phyloP scores from a whole-genome alignment of 2,329 filamentous ascomycete genomes.

The Aspergillus sp. region DNA sequence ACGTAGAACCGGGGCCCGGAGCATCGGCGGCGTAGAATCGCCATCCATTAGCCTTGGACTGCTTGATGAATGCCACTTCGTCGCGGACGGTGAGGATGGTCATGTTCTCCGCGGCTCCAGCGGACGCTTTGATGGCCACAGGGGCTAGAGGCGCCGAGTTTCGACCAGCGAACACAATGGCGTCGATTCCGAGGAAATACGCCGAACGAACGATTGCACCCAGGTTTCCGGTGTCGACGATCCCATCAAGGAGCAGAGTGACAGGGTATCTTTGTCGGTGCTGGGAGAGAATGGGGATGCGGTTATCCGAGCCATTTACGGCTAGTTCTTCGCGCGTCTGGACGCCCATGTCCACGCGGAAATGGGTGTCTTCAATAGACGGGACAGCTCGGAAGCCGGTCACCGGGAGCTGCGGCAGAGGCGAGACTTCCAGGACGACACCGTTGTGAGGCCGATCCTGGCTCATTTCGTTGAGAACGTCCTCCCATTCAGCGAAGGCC shows the following conservation, averaged over 20 bases:
- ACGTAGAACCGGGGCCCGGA: constrained; percentile 22
- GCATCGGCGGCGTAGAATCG: constrained; percentile 65
- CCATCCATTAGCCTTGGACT: constrained; percentile 67
- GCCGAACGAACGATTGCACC: constrained; percentile 83
- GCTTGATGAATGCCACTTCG: constrained; percentile 58
- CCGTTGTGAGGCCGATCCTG: constrained; percentile 81
- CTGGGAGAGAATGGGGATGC: constrained; percentile 33
- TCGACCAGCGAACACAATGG: constrained; percentile 64
- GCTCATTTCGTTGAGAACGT: constrained; percentile 74
- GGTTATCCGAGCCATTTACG: constrained; percentile 58
- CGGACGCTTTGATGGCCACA: constrained; percentile 75
- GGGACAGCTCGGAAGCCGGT: constrained; percentile 46
- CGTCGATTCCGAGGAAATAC: constrained; percentile 82
- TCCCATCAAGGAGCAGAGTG: constrained; percentile 35
- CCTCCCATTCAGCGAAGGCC: constrained; percentile 54
- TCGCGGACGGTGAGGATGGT: constrained; percentile 61
- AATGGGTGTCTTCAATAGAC: constrained; percentile 40
- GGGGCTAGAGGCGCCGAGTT: constrained; percentile 67
- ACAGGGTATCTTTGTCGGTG: constrained; percentile 28
- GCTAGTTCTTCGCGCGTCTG: constrained; percentile 65
- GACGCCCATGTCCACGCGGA: constrained; percentile 51
- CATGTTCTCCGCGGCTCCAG: constrained; percentile 75
- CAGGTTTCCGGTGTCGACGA: constrained; percentile 76
- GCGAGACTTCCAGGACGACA: constrained; percentile 75
- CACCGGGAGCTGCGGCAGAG: constrained; percentile 63